These are phyloP conservation scores for Gracilaria vermiculophylla DNA, from an alignment of 23 red algal genomes.

Conservation along the genomic window DNA sequence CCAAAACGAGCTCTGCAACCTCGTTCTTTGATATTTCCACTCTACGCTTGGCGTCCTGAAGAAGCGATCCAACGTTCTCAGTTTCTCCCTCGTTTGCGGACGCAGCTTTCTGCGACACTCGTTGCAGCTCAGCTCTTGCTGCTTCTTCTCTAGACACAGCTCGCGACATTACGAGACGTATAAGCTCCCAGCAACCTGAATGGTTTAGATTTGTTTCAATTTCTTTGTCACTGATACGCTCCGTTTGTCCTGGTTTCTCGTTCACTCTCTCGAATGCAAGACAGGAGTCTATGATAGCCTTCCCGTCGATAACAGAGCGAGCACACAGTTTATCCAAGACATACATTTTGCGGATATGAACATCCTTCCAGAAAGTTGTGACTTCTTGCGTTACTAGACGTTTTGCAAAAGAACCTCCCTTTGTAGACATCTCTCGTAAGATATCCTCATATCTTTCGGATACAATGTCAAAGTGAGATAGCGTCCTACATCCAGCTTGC, in stretches of 20 bases:
- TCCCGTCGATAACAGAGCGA: constrained; percentile 61
- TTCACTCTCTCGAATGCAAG: constrained; percentile 27
- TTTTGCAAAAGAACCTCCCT: constrained; percentile 46
- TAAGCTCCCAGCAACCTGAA: constrained; percentile 63
- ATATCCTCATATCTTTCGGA: constrained; percentile 70
- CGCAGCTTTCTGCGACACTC: constrained; percentile 58
- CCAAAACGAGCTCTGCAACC: constrained; percentile 34
- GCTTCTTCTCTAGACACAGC: constrained; percentile 50
- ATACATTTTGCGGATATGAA: constrained; percentile 71
- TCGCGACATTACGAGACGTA: constrained; percentile 61
- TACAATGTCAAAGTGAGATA: constrained; percentile 87
- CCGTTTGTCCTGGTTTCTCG: constrained; percentile 4
- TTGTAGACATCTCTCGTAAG: constrained; percentile 49
- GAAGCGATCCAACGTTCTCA: constrained; percentile 45
- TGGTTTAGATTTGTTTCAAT: constrained; percentile 38
- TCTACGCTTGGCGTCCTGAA: constrained; percentile 52
- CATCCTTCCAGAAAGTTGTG: constrained; percentile 59
- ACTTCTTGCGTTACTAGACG: constrained; percentile 59
- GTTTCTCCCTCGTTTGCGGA: constrained; percentile 79
- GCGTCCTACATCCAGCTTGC: constrained; percentile 67
- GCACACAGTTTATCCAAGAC: constrained; percentile 76
- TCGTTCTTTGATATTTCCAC: constrained; percentile 41
- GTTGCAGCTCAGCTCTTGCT: constrained; percentile 47
- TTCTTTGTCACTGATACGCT: constrained; percentile 7
- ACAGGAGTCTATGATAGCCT: constrained; percentile 64